These are phyloP conservation scores for Saccharomycopsis malanga DNA, from an alignment of 805 yeast genomes.

Conservation along the genomic window DNA sequence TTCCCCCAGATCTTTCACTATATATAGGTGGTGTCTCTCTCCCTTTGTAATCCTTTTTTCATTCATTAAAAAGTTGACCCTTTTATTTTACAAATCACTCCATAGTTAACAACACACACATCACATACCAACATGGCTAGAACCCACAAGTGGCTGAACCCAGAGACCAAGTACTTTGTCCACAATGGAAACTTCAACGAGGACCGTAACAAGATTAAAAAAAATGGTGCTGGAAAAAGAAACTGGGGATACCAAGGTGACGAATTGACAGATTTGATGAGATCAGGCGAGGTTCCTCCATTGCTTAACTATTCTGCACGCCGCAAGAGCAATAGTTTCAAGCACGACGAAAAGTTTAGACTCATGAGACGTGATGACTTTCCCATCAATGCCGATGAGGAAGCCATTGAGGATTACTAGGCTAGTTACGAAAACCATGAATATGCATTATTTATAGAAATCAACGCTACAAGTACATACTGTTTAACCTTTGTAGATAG, in stretches of 20 bases:
- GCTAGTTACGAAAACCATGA: no score
- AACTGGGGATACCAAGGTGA: slow-evolving; percentile 87
- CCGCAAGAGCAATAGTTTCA: slow-evolving; percentile 44
- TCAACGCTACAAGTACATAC: no score
- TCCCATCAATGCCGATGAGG: no score
- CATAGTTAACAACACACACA: not conserved
- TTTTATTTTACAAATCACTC: no score
- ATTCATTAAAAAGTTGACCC: no score
- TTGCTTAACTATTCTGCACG: slow-evolving; percentile 40
- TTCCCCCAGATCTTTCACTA: no score
- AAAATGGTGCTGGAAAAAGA: slow-evolving; percentile 77
- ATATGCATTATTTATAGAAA: no score
- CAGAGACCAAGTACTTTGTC: slow-evolving; percentile 67
- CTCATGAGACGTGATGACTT: slow-evolving; percentile 9
- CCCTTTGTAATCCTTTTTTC: no score
- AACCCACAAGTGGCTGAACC: slow-evolving; percentile 67
- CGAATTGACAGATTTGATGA: slow-evolving; percentile 58
- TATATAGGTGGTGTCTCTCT: no score
- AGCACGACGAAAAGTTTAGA: slow-evolving; percentile 36
- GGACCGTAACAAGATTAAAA: slow-evolving; percentile 72
- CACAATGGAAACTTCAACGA: slow-evolving; percentile 63
- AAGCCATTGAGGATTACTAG: no score
- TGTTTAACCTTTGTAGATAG: no score
- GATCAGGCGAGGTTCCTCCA: slow-evolving; percentile 48
- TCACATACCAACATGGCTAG: slow-evolving; percentile 47